Evolutionary conservation across 257 asterid genomes (phyloP), one percentile per base, ranked within the genome.

Genomic region (Linaria vulgaris): DNA sequence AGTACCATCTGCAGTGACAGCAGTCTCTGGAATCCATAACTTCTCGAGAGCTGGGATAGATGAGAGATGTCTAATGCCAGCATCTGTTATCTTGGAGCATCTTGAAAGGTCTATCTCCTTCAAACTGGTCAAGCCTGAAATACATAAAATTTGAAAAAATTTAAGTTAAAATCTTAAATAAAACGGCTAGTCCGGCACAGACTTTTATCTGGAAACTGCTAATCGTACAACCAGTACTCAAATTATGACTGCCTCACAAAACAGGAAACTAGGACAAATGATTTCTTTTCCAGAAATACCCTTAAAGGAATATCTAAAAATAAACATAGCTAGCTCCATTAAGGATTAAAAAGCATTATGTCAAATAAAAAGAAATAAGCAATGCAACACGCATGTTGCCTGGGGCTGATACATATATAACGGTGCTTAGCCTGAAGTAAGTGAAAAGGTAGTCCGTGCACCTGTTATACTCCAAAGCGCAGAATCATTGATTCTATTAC

Each of bases 391-490:
- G 55, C 51, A 23, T 24, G 22, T 51, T 61, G 48, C 65, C 49
- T 47, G 43, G 41, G 41, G 50, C 66, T 37, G 64, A 45, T 45
- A 67, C 43, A 51, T 23, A 8, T 44, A 15, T 9, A 54, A 9
- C 27, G 34, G 14, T 22, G 54, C 56, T 16, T 43, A 57, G 52
- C 46, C 34, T 45, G 50, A 56, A 55, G 37, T 55, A 63, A 47
- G 10, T 31, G 22, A 68, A 65, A 38, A 30, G 19, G 39, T 43
- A 51, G 63, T 56, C 19, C 27, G 38, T 30, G 55, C 54, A 92
- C 99, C 99, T 76, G 94, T 56, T 34, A 92, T 64, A 69, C 72
- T 68, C 99, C 99, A 92, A 80, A 92, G 69, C 58, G 95, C 94
- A 34, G 99, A 79, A 74, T 79, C 82, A 53, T 71, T 87, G 76